Base-by-base conservation (phyloP, 495 filamentous ascomycete genomes). In the Chaetomium tenue region DNA sequence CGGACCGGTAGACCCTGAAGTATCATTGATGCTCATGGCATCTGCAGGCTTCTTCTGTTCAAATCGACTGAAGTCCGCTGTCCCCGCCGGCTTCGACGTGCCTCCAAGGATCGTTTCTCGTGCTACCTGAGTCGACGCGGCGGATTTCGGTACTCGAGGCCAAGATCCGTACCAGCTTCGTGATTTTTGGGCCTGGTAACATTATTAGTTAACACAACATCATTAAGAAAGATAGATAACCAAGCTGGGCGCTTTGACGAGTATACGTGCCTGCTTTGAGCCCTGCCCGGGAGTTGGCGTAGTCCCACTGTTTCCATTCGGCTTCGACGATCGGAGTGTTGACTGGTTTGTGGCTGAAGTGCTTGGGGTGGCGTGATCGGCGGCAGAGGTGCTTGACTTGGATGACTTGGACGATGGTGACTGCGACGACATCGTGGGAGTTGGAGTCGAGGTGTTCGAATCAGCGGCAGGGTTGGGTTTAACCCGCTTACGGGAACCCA, bases 31-130 rank as follows among this genome's bases (percentile, higher is more conserved):
- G 56, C 69, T 73, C 67, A 66, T 42, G 28, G 68, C 63, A 26
- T 71, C 67, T 12, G 70, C 60, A 47, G 68, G 65, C 62, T 77
- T 80, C 63, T 77, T 79, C 16, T 73, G 62, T 20, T 80, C 79
- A 63, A 79, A 82, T 33, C 78, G 77, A 67, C 73, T 81, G 58
- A 83, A 76, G 63, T 83, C 80, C 6, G 77, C 74, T 5, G 74
- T 61, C 9, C 69, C 65, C 18, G 62, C 72, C 3, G 79, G 73
- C 58, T 74, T 75, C 48, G 76, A 64, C 12, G 79, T 81, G 60
- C 76, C 78, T 66, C 83, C 88, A 60, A 88, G 82, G 40, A 92
- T 90, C 58, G 87, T 90, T 77, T 93, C 89, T 72, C 86, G 87
- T 61, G 88, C 89, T 73, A 91, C 84, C 76, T 90, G 84, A 55